Evolutionary conservation across 2,329 filamentous ascomycete genomes (phyloP).

Genomic region (Colletotrichum sp.): DNA sequence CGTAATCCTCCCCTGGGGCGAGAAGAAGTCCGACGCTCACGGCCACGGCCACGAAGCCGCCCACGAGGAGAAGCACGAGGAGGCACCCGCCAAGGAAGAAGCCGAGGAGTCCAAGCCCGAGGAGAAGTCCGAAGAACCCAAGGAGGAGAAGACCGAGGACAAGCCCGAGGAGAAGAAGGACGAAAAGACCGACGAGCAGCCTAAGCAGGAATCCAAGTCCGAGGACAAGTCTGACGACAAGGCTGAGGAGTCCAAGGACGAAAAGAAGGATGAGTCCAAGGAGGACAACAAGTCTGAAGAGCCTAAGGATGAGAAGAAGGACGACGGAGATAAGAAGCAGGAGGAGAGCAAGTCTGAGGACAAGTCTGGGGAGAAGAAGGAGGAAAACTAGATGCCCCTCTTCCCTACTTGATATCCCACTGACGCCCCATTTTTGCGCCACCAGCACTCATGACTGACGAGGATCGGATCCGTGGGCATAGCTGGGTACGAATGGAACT

Average conservation of each 20-base stretch:
- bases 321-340: slow-evolving; percentile 31
- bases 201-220: slow-evolving; percentile 15
- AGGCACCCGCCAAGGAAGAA: slow-evolving; percentile 22
- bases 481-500: neutral
- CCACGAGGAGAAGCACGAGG: slow-evolving; percentile 14
- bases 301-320: slow-evolving; percentile 26
- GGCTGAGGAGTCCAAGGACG: slow-evolving; percentile 18
- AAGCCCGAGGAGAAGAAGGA: slow-evolving; percentile 21
- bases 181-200: slow-evolving; percentile 23
- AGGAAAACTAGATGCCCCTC: neutral
- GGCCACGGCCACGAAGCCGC: slow-evolving; percentile 7
- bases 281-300: slow-evolving; percentile 27
- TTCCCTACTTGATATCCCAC: neutral
- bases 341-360: neutral
- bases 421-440: neutral
- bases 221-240: slow-evolving; percentile 13
- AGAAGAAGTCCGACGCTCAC: neutral
- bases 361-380: neutral
- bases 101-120: slow-evolving; percentile 30
- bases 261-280: neutral
- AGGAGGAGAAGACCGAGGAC: slow-evolving; percentile 17
- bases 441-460: neutral
- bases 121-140: slow-evolving; percentile 22
- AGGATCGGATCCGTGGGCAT: neutral
- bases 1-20: slow-evolving; percentile 14